Evolutionary conservation across 2,329 filamentous ascomycete genomes (phyloP).

Genomic region (Ophiosphaerella narmari): DNA sequence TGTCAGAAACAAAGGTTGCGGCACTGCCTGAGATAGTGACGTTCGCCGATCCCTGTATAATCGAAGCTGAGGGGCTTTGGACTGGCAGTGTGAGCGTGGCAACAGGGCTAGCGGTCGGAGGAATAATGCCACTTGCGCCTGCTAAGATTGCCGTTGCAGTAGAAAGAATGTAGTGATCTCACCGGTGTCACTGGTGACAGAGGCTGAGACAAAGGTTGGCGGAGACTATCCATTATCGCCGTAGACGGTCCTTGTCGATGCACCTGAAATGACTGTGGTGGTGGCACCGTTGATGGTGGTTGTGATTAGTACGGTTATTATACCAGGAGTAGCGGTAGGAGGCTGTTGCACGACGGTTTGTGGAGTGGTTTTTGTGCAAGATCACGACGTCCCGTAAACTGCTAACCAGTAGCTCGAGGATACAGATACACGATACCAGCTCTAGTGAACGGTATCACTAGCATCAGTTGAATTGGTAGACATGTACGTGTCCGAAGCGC

Average conservation of each 20-base stretch:
- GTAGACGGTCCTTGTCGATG: constrained; percentile 18
- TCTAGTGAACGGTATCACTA: constrained; percentile 25
- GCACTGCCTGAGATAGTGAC: constrained; percentile 15
- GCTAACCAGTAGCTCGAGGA: constrained; percentile 36
- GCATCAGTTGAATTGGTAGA: constrained; percentile 27
- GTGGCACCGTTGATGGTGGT: constrained; percentile 30
- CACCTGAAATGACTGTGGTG: constrained; percentile 31
- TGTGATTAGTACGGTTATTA: constrained; percentile 16
- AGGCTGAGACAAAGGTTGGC: constrained; percentile 32
- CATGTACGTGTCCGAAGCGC: constrained; percentile 25
- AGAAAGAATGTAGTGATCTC: constrained; percentile 28
- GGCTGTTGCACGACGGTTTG: constrained; percentile 27
- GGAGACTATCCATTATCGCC: constrained; percentile 15
- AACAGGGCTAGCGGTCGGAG: constrained; percentile 7
- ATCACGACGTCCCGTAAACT: constrained; percentile 31
- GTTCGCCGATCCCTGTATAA: constrained; percentile 8
- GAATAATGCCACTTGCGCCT: constrained; percentile 17
- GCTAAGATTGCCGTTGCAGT: constrained; percentile 22
- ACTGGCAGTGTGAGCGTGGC: background rate
- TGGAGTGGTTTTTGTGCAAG: constrained; percentile 26
- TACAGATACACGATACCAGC: constrained; percentile 27
- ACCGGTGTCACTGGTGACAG: constrained; percentile 25
- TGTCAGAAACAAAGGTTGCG: constrained; percentile 18
- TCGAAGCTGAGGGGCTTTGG: background rate
- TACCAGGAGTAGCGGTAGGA: constrained; percentile 12